Conservation (phyloP, 768 basidiomycete genomes). For the Phylloporus sp. region DNA sequence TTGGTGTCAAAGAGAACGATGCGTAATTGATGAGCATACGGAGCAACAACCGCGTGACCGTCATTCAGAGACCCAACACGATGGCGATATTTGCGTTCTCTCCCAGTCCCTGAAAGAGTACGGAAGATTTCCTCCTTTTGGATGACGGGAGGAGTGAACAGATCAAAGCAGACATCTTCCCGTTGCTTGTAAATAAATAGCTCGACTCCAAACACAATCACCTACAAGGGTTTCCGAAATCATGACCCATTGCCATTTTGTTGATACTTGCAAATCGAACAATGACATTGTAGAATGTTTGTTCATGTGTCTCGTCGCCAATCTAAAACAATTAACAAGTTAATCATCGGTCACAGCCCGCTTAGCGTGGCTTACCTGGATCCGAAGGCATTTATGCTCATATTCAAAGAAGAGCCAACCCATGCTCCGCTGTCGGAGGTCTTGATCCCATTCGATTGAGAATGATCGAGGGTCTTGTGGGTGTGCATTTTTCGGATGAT, state of each 20-base stretch:
- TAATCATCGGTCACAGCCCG: background rate
- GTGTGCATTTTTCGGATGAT: constrained; percentile 20
- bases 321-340: constrained; percentile 41
- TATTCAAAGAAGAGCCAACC: constrained; percentile 63
- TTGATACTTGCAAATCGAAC: constrained; percentile 57
- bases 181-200: constrained; percentile 9
- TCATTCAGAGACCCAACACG: constrained; percentile 56
- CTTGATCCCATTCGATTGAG: constrained; percentile 66
- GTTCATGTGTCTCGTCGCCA: constrained; percentile 52
- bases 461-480: constrained; percentile 46
- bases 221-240: constrained; percentile 61
- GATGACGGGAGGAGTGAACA: constrained; percentile 59
- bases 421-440: constrained; percentile 42
- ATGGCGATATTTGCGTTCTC: constrained; percentile 45
- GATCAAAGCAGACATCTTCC: constrained; percentile 66
- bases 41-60: constrained; percentile 57
- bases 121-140: constrained; percentile 60
- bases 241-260: constrained; percentile 57
- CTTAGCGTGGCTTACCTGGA: constrained; percentile 42
- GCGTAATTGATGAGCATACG: constrained; percentile 70
- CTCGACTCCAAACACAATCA: background rate
- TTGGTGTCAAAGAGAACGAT: constrained; percentile 51
- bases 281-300: constrained; percentile 47
- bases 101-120: constrained; percentile 32
- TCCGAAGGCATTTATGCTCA: constrained; percentile 60